These are phyloP conservation scores for Chaetomiaceae sp. DNA, from an alignment of 2,329 filamentous ascomycete species.

Conservation along the genomic window DNA sequence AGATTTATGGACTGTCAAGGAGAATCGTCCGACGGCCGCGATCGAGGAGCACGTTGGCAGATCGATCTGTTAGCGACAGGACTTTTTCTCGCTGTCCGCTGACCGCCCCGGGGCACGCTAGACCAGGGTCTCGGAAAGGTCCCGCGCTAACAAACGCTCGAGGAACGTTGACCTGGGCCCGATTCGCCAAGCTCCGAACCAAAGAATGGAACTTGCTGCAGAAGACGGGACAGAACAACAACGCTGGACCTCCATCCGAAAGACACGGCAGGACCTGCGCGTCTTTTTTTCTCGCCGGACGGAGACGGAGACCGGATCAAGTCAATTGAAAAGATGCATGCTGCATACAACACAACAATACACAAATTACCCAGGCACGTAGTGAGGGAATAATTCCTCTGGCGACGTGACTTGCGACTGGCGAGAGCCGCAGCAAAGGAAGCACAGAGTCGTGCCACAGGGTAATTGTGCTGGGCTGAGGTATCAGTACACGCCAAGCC, in stretches of 20 bases:
- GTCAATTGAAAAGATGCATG: no score
- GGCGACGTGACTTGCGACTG: no score
- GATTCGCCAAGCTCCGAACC: not conserved
- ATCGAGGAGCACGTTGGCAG: not conserved
- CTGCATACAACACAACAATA: no score
- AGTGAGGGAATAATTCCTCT: no score
- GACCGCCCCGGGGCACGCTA: slow-evolving; percentile 15
- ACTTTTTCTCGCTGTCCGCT: slow-evolving; percentile 9
- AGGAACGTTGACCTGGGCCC: slow-evolving; percentile 19
- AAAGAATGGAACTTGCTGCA: slow-evolving; percentile 7
- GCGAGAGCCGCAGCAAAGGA: no score
- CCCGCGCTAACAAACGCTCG: slow-evolving; percentile 20
- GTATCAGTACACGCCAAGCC: slow-evolving; percentile 10
- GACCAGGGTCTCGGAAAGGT: slow-evolving; percentile 14
- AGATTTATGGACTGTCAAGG: slow-evolving; percentile 2
- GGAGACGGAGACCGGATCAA: no score
- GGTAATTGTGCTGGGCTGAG: not conserved
- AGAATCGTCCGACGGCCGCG: slow-evolving; percentile 1
- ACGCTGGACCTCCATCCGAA: no score
- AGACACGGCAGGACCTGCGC: no score
- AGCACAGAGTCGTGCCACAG: not conserved
- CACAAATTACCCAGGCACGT: no score
- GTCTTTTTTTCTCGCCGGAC: no score
- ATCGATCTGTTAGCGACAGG: slow-evolving; percentile 16
- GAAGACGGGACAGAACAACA: not conserved